Evolutionary conservation across 441 rosid genomes (phyloP), one percentile per base, ranked within the genome.

Genomic region (Adansonia gregorii): DNA sequence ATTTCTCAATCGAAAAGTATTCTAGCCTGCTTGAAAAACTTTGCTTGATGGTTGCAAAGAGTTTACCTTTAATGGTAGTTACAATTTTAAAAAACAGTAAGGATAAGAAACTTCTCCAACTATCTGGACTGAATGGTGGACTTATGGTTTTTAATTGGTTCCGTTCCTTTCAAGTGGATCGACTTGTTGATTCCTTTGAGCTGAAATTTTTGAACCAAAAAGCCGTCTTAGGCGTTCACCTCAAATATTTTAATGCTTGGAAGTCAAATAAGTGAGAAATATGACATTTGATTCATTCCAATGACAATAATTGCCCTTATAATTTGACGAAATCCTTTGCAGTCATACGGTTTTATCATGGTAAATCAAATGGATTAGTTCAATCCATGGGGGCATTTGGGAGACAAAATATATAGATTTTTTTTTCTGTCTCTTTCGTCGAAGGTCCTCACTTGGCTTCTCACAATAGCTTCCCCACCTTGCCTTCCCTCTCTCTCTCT

Each of bases 241-340:
- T 8, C 10, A 49, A 49, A 49, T 49, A 49, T 49, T 14, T 49
- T 12, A 49, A 49, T 11, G 54, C n/a, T 49, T 2, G 39, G 4
- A 19, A 52, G 49, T 35, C 46, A 35, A 8, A 39, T 31, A 65
- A 39, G 24, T 3, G 39, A 43, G n/a, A 65, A 31, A n/a, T 0
- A 35, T 11, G 35, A n/a, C 49, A 43, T n/a, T 66, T 67, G 71
- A 67, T 41, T 6, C n/a, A 31, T 8, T 7, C 8, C 24, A 9
- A 72, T 52, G 76, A 73, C 76, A 56, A 58, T 11, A 73, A 19
- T 73, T 35, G 14, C 66, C 67, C 51, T 14, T 19, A 3, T 31
- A 6, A 43, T 24, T 73, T 58, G 66, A 17, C 7, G 41, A 11
- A 9, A 20, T 17, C 54, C 39, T 41, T 39, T 17, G 19, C 5